Conservation (phyloP, 306 rosid species). For the Corylus americana region DNA sequence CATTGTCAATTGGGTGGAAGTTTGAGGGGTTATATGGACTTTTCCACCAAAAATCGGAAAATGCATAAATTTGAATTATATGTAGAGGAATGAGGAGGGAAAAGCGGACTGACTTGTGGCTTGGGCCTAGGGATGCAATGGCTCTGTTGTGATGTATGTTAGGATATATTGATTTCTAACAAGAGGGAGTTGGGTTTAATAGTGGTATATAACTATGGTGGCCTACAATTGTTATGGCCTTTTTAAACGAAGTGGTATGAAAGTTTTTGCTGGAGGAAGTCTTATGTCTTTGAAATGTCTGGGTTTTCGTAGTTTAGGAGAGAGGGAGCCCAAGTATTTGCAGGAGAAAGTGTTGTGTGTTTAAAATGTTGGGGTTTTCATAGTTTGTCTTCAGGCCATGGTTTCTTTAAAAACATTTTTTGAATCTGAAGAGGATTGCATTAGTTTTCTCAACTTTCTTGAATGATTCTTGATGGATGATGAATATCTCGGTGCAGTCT, state of each 20-base stretch:
- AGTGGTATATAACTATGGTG: not conserved
- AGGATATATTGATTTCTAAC: not conserved
- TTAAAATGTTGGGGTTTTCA: conserved; percentile 1
- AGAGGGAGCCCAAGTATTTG: not conserved
- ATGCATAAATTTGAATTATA: not conserved
- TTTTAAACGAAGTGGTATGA: not conserved
- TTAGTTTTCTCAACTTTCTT: conserved; percentile 21
- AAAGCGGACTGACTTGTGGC: not conserved
- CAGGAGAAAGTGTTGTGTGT: not conserved
- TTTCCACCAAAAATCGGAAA: too few relatives aligned
- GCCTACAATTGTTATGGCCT: not conserved
- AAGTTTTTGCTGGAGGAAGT: not conserved
- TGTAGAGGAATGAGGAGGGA: not conserved
- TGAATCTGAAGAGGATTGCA: conserved; percentile 25
- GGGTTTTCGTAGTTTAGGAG: not conserved
- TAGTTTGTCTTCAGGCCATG: not conserved
- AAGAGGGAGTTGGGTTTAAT: not conserved
- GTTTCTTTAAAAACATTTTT: not conserved
- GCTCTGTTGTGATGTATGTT: not conserved
- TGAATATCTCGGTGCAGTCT: conserved; percentile 54
- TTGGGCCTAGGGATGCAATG: not conserved
- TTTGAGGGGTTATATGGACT: too few relatives aligned
- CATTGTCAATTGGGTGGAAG: too few relatives aligned
- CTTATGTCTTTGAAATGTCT: not conserved
- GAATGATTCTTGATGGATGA: conserved; percentile 23